Conservation (phyloP, 768 basidiomycete genomes). For the Sarcodon sp. region DNA sequence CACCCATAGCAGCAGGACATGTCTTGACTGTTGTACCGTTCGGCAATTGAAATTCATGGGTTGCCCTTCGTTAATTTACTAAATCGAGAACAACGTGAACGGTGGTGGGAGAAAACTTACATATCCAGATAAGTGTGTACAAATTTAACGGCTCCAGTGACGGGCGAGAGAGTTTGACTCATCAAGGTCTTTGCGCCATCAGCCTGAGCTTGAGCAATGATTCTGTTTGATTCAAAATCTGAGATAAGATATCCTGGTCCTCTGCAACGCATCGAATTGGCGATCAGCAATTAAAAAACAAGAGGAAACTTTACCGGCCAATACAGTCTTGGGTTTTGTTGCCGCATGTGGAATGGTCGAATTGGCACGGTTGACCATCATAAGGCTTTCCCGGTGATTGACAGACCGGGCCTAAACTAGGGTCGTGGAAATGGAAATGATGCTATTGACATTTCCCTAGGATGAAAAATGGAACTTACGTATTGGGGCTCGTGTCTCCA, state of each 20-base stretch:
- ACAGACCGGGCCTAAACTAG: conserved; percentile 59
- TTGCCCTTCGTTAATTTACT: conserved; percentile 29
- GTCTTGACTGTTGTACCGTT: conserved; percentile 60
- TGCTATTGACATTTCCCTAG: not conserved
- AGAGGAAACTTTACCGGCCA: conserved; percentile 36
- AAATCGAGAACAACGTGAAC: not conserved
- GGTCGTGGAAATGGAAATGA: not conserved
- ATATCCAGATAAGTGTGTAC: conserved; percentile 66
- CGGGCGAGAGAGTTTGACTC: conserved; percentile 28
- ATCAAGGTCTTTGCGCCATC: conserved; percentile 55
- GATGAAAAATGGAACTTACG: conserved; percentile 27
- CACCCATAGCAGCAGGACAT: conserved; percentile 72
- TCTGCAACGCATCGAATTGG: conserved; percentile 17
- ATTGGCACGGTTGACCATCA: conserved; percentile 59
- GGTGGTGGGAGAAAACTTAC: conserved; percentile 23
- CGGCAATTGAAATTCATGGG: conserved; percentile 45
- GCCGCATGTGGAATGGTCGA: conserved; percentile 65
- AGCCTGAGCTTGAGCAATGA: conserved; percentile 63
- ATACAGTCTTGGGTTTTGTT: conserved; percentile 55
- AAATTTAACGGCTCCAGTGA: conserved; percentile 50
- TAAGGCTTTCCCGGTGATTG: conserved; percentile 59
- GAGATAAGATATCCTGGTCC: conserved; percentile 68
- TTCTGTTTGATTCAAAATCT: conserved; percentile 62
- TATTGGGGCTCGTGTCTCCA: conserved; percentile 71
- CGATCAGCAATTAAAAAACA: conserved; percentile 1